A percentile compares a stretch with the other conserved stretches of the same genome.
These are phyloP conservation scores for Ambrosiella xylebori DNA, from an alignment of 2,329 filamentous ascomycete genomes.

Conservation along the genomic window DNA sequence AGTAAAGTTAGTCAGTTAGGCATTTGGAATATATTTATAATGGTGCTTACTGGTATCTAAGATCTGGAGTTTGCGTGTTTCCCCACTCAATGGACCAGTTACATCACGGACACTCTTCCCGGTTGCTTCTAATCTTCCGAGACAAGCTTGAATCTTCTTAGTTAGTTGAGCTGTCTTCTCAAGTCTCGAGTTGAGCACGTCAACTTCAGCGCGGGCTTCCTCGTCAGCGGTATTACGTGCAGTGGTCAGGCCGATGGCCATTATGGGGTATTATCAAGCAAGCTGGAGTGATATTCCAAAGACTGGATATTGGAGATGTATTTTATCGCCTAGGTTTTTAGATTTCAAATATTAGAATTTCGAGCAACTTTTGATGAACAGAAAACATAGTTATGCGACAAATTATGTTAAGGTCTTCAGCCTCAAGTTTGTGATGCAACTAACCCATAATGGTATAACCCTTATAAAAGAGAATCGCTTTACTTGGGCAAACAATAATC, in stretches of 20 bases:
- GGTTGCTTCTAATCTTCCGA: slow-evolving; percentile 67
- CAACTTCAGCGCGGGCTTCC: slow-evolving; percentile 51
- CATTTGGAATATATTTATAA: not conserved
- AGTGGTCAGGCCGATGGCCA: slow-evolving; percentile 10
- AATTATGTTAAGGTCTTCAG: too few species aligned
- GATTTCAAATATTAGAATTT: too few species aligned
- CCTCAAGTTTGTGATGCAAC: too few species aligned
- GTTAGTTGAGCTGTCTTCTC: slow-evolving; percentile 87
- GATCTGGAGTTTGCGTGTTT: slow-evolving; percentile 78
- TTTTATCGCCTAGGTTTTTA: too few species aligned
- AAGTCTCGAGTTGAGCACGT: slow-evolving; percentile 54
- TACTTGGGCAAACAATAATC: too few species aligned
- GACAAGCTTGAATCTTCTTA: slow-evolving; percentile 84
- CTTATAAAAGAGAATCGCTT: too few species aligned
- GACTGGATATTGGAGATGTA: too few species aligned
- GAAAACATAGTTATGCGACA: too few species aligned
- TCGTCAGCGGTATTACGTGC: slow-evolving; percentile 40
- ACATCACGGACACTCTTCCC: slow-evolving; percentile 85
- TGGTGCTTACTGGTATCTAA: slow-evolving; percentile 52
- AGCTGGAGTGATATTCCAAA: too few species aligned
- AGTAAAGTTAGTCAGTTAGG: slow-evolving; percentile 2
- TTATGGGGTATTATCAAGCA: not conserved
- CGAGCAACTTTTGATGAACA: too few species aligned
- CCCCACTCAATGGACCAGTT: slow-evolving; percentile 79
- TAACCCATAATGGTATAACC: too few species aligned